Evolutionary conservation across 1,284 basidiomycete genomes (phyloP).

Genomic region (Coniferiporia sulphurascens): DNA sequence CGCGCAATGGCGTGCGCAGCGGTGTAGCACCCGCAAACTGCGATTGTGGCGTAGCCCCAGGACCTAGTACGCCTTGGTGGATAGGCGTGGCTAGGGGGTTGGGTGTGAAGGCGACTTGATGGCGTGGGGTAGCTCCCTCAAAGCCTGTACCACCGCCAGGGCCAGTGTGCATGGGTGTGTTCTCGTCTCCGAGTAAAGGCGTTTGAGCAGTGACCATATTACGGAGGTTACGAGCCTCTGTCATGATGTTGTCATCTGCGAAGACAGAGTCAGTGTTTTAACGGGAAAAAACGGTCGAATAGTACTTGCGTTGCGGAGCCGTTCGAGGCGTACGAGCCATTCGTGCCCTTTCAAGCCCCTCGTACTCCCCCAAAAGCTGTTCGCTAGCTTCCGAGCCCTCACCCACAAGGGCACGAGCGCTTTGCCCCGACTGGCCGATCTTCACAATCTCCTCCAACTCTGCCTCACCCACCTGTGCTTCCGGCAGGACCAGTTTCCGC

Average conservation of each 20-base stretch:
- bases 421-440: constrained; percentile 91
- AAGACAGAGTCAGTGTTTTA: constrained; percentile 14
- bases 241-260: constrained; percentile 87
- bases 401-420: constrained; percentile 77
- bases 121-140: constrained; percentile 87
- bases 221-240: constrained; percentile 91
- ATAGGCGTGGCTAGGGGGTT: constrained; percentile 91
- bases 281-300: constrained; percentile 12
- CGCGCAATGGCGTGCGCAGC: constrained; percentile 86
- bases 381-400: constrained; percentile 83
- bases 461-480: constrained; percentile 91
- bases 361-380: constrained; percentile 87
- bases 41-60: constrained; percentile 60
- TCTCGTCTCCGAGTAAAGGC: constrained; percentile 93
- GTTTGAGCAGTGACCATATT: constrained; percentile 93
- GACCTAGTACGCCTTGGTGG: constrained; percentile 42
- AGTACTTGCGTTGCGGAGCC: constrained; percentile 80
- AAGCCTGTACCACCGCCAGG: constrained; percentile 80
- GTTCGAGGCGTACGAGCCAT: constrained; percentile 93
- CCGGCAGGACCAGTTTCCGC: constrained; percentile 81
- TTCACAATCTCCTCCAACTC: constrained; percentile 99
- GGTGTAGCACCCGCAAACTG: constrained; percentile 64
- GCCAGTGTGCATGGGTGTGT: constrained; percentile 82
- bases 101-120: constrained; percentile 85
- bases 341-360: constrained; percentile 79